phyloP scores from a whole-genome alignment of 495 filamentous ascomycete genomes.

The Recurvomyces mirabilis region DNA sequence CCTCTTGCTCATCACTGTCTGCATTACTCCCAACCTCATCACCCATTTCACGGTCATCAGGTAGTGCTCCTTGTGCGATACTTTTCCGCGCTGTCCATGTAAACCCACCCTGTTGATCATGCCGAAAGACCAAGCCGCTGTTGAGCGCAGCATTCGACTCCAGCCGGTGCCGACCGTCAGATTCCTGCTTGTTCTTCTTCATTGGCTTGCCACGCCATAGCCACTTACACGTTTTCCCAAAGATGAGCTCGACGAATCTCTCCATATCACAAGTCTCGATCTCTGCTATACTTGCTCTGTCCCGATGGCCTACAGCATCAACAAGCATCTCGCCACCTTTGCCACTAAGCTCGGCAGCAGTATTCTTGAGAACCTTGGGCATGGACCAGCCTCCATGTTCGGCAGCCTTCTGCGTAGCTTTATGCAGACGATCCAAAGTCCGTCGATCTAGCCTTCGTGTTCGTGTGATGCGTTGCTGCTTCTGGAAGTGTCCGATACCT shows the following conservation, averaged over 20 bases:
- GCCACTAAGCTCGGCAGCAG: constrained; percentile 86
- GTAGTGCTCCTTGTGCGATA: not conserved
- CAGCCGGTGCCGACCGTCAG: not conserved
- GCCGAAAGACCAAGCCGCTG: constrained; percentile 51
- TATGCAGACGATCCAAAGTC: constrained; percentile 71
- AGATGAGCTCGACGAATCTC: constrained; percentile 61
- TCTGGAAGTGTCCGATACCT: constrained; percentile 80
- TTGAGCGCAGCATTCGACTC: not conserved
- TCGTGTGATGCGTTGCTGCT: constrained; percentile 65
- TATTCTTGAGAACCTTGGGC: constrained; percentile 86
- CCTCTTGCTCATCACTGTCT: constrained; percentile 50
- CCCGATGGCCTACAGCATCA: constrained; percentile 78
- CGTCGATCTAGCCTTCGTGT: constrained; percentile 70
- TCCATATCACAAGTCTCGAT: constrained; percentile 87
- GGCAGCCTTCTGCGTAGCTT: constrained; percentile 76
- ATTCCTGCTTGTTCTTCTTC: constrained; percentile 39
- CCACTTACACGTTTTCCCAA: constrained; percentile 78
- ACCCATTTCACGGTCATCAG: not conserved
- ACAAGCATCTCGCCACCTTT: constrained; percentile 90
- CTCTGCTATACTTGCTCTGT: constrained; percentile 81
- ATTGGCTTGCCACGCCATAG: constrained; percentile 83
- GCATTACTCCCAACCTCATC: constrained; percentile 7
- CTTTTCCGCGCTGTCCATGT: constrained; percentile 49
- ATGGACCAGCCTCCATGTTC: constrained; percentile 70
- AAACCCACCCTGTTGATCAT: constrained; percentile 54